A percentile compares a stretch with the other conserved stretches of the same genome.
Conservation (phyloP, 768 basidiomycete genomes). For the Serendipita sp. region DNA sequence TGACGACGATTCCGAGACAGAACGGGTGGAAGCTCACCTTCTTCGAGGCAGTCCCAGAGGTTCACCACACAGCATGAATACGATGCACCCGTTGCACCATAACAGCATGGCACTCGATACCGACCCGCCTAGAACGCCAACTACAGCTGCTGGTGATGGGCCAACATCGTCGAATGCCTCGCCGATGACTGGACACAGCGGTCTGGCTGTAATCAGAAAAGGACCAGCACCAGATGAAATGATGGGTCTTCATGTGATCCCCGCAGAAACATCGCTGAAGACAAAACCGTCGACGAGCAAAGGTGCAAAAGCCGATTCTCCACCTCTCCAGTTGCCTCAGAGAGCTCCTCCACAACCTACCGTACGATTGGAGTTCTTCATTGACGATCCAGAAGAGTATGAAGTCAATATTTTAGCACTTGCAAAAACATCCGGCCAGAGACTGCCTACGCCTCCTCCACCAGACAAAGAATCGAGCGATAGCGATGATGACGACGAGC, state of each 20-base stretch:
- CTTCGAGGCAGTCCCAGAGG: not conserved
- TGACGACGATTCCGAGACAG: not conserved
- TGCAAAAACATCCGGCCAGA: constrained; percentile 50
- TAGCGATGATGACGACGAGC: constrained; percentile 35
- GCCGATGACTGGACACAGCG: not conserved
- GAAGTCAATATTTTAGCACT: constrained; percentile 47
- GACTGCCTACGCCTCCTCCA: constrained; percentile 37
- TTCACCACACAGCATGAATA: not conserved
- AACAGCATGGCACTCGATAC: not conserved
- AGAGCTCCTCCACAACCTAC: constrained; percentile 39
- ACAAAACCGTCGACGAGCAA: constrained; percentile 35
- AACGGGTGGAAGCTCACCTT: not conserved
- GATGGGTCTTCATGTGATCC: not conserved
- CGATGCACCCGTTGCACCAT: not conserved
- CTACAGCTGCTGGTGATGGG: not conserved
- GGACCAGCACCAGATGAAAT: not conserved
- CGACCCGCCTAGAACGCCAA: constrained; percentile 1
- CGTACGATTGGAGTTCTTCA: constrained; percentile 47
- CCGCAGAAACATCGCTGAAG: constrained; percentile 20
- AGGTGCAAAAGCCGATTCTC: constrained; percentile 30
- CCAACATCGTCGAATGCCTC: not conserved
- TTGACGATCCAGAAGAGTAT: constrained; percentile 61
- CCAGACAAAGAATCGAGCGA: constrained; percentile 37
- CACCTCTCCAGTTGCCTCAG: constrained; percentile 35
- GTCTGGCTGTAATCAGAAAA: not conserved